Evolutionary conservation across 495 filamentous ascomycete species (phyloP).

Genomic region (Aspergillus incahuasiensis): DNA sequence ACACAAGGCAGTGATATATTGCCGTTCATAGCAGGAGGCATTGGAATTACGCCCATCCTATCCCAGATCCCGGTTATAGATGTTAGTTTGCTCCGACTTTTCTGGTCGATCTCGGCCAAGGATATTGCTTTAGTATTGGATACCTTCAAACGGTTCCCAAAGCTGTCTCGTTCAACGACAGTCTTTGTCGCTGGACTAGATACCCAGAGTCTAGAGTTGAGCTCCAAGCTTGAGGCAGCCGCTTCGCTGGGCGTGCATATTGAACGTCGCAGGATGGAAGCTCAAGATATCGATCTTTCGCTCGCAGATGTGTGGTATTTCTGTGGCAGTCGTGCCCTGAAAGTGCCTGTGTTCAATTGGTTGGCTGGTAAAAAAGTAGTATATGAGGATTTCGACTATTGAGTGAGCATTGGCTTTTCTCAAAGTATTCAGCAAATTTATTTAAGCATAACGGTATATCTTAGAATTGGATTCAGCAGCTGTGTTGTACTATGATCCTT

Average conservation of each 20-base stretch:
- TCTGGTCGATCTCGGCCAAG: slow-evolving; percentile 59
- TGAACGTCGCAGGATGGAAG: slow-evolving; percentile 47
- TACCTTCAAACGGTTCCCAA: slow-evolving; percentile 39
- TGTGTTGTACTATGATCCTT: neutral
- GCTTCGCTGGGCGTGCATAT: slow-evolving; percentile 38
- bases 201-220: slow-evolving; percentile 17
- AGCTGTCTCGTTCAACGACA: slow-evolving; percentile 44
- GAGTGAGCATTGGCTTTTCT: slow-evolving; percentile 8
- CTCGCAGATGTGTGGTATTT: slow-evolving; percentile 57
- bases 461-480: too few species aligned
- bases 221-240: slow-evolving; percentile 21
- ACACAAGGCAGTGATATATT: slow-evolving; percentile 28
- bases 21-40: slow-evolving; percentile 66
- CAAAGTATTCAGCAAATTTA: too few species aligned
- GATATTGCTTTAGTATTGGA: slow-evolving; percentile 63
- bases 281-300: slow-evolving; percentile 47
- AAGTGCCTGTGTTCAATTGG: slow-evolving; percentile 56
- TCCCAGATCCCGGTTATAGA: slow-evolving; percentile 52
- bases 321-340: slow-evolving; percentile 57
- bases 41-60: slow-evolving; percentile 76
- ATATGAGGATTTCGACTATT: slow-evolving; percentile 72
- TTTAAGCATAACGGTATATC: too few species aligned
- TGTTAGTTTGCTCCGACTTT: slow-evolving; percentile 43
- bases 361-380: slow-evolving; percentile 55
- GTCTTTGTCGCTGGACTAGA: slow-evolving; percentile 57